Percentiles rank a stretch among this genome's conserved stretches.
phyloP scores from a whole-genome alignment of 2,329 filamentous ascomycete species.

The Colletotrichum noveboracense region DNA sequence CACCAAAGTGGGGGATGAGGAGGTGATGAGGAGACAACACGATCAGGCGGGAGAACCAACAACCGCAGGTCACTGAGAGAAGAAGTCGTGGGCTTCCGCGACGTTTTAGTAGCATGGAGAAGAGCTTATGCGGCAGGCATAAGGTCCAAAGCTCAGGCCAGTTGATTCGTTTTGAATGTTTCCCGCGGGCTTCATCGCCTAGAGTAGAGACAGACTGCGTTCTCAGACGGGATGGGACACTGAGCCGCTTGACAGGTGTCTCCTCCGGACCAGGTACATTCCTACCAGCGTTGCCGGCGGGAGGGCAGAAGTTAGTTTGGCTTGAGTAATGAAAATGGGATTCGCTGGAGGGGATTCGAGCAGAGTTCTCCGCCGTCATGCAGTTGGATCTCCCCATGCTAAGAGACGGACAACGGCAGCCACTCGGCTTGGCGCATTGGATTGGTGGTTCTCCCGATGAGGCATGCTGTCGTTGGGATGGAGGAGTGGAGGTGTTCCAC shows the following conservation, averaged over 20 bases:
- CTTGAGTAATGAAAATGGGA: neutral
- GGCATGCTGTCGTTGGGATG: neutral
- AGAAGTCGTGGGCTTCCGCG: neutral
- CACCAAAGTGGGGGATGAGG: neutral
- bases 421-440: slow-evolving; percentile 1
- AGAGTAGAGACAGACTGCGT: neutral
- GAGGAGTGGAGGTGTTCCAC: neutral
- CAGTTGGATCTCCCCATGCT: neutral
- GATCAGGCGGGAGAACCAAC: neutral
- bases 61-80: neutral
- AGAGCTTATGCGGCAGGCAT: neutral
- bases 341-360: neutral
- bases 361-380: slow-evolving; percentile 17
- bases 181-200: neutral
- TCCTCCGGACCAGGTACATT: neutral
- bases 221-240: neutral
- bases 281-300: neutral
- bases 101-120: neutral
- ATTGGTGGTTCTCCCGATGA: neutral
- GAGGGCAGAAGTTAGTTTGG: neutral
- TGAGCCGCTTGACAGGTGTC: neutral
- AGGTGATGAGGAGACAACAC: neutral
- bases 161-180: neutral
- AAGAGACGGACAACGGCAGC: neutral
- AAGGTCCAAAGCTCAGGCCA: slow-evolving; percentile 4